phyloP scores from a whole-genome alignment of 805 yeast genomes.

The Kluyveromyces starmeri region DNA sequence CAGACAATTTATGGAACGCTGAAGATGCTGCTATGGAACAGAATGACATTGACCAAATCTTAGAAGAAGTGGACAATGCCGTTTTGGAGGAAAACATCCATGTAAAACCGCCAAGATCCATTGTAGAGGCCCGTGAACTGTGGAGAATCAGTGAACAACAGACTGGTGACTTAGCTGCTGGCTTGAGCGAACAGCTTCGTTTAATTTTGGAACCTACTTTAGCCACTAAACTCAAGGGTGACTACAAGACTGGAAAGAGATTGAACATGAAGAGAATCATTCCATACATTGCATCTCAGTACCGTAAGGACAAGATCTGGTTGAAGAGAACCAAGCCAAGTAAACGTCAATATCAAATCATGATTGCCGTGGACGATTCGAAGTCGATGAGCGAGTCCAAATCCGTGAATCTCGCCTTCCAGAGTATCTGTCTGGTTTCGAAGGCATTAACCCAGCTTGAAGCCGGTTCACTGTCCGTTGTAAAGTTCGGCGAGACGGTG shows the following conservation, averaged over 20 bases:
- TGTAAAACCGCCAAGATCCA: constrained; percentile 37
- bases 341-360: constrained; percentile 92
- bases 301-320: constrained; percentile 98
- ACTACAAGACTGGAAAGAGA: constrained; percentile 93
- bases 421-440: constrained; percentile 86
- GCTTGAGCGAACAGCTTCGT: constrained; percentile 85
- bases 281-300: constrained; percentile 95
- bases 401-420: constrained; percentile 86
- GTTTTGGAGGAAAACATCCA: constrained; percentile 20
- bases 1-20: constrained; percentile 15
- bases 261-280: constrained; percentile 95
- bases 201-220: constrained; percentile 90
- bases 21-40: constrained; percentile 22
- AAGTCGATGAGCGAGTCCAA: constrained; percentile 94
- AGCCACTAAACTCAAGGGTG: constrained; percentile 93
- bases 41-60: constrained; percentile 26
- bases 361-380: constrained; percentile 96
- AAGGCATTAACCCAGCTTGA: constrained; percentile 91
- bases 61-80: constrained; percentile 29
- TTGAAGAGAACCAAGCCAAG: constrained; percentile 94
- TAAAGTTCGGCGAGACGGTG: constrained; percentile 80
- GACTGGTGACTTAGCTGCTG: constrained; percentile 82
- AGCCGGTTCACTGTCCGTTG: constrained; percentile 85
- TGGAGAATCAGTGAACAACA: constrained; percentile 80
- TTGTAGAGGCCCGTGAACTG: constrained; percentile 61